Evolutionary conservation across 2,329 filamentous ascomycete species (phyloP).

Genomic region (Taxawa tesnikishii): DNA sequence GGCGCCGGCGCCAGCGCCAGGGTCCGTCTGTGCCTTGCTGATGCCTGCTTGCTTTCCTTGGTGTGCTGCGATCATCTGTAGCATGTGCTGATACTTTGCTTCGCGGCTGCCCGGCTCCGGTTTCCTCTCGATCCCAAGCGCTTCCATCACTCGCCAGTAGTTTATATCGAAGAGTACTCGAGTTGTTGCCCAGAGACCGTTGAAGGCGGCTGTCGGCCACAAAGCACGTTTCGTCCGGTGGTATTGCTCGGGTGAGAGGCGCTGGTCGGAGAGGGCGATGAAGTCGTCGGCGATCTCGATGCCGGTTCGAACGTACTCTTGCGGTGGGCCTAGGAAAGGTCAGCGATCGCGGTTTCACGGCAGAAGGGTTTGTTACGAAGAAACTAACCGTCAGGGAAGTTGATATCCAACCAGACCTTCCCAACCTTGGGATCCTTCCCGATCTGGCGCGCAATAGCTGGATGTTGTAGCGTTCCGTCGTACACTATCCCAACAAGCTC

Average conservation of each 20-base stretch:
- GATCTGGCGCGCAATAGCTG: conserved; percentile 17
- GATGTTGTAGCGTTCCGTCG: conserved; percentile 16
- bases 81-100: conserved; percentile 16
- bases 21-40: conserved; percentile 8
- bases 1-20: conserved; percentile 1
- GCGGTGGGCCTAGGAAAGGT: too few species aligned
- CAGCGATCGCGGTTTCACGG: too few species aligned
- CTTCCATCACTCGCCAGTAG: conserved; percentile 21
- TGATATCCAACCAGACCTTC: conserved; percentile 35
- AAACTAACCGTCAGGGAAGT: conserved; percentile 35
- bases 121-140: conserved; percentile 21
- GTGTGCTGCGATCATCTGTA: conserved; percentile 17
- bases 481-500: conserved; percentile 26
- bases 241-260: conserved; percentile 27
- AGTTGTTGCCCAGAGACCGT: conserved; percentile 20
- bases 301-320: conserved; percentile 35
- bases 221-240: conserved; percentile 23
- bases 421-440: conserved; percentile 28
- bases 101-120: conserved; percentile 18
- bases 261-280: conserved; percentile 27
- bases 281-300: conserved; percentile 26
- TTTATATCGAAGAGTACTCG: conserved; percentile 23
- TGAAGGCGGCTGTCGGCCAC: conserved; percentile 23
- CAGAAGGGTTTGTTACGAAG: too few species aligned
- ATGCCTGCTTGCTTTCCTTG: conserved; percentile 8